Evolutionary conservation across 148 eudicot species (phyloP).

Genomic region (Dysphania ambrosioides): DNA sequence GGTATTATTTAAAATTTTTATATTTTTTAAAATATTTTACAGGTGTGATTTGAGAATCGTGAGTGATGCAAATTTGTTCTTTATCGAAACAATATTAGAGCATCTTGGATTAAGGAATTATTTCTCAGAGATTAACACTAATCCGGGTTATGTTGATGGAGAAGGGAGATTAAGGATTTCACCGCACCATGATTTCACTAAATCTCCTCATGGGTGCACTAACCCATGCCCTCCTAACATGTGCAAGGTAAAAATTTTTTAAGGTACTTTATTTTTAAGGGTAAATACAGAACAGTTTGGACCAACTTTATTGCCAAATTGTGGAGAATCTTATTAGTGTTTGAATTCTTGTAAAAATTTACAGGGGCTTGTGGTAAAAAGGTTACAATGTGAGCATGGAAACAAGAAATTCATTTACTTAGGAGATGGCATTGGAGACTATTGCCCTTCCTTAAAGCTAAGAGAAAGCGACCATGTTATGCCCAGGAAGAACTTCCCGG

Average conservation of each 20-base stretch:
- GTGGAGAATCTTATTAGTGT: too few relatives aligned
- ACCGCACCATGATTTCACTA: constrained; percentile 58
- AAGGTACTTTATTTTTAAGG: too few relatives aligned
- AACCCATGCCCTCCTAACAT: constrained; percentile 83
- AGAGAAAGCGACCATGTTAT: constrained; percentile 50
- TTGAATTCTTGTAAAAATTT: not conserved
- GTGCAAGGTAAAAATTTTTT: constrained; percentile 63
- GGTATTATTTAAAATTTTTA: not conserved
- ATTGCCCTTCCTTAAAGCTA: constrained; percentile 70
- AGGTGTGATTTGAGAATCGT: constrained; percentile 86
- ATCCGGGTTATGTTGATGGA: constrained; percentile 58
- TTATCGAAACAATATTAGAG: constrained; percentile 62
- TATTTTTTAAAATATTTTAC: not conserved
- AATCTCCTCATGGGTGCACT: constrained; percentile 51
- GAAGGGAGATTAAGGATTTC: constrained; percentile 62
- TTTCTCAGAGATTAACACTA: constrained; percentile 72
- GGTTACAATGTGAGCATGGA: constrained; percentile 43
- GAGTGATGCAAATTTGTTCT: constrained; percentile 73
- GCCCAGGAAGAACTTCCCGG: constrained; percentile 77
- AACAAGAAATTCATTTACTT: constrained; percentile 58
- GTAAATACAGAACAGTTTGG: too few relatives aligned
- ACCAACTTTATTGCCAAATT: too few relatives aligned
- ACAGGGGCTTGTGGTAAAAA: constrained; percentile 58
- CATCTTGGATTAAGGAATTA: constrained; percentile 55
- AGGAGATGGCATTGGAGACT: constrained; percentile 75